Base-by-base conservation (phyloP, 805 yeast species). In the Yarrowia divulgata region DNA sequence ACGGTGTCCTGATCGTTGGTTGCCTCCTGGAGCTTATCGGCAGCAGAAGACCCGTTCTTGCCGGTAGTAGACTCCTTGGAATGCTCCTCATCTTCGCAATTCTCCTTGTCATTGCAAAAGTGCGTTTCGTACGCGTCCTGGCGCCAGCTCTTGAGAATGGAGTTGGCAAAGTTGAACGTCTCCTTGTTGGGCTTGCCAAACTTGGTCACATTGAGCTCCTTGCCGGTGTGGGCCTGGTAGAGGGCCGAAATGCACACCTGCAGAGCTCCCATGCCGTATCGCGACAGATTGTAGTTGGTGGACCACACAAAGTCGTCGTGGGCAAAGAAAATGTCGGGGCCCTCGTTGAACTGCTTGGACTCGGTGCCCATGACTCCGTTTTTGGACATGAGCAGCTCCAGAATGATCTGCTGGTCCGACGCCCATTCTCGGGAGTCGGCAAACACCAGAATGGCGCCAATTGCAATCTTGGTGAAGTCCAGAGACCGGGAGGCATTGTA, bases 241-340 rank as follows among this genome's bases (percentile, higher is more conserved):
- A 92, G 82, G 0, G 97, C 95, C 69, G 93, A 93, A 75, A 91
- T 87, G 23, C 96, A 89, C 48, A 90, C 93, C 78, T 91, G 97
- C 72, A 92, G 82, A 3, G 97, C 97, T 70, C 97, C 97, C 96
- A 92, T 93, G 71, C 97, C 97, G 76, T 92, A 91, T 77, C 97
- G 84, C 18, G 92, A 87, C 71, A 90, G 82, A 73, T 86, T 86
- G 77, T 90, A 91, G 79, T 91, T 90, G 3, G 97, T 90, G 13
- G 97, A 94, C 97, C 97, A 92, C 69, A 92, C 91, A 75, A 92
- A 90, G 79, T 92, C 97, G 23, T 94, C 90, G 78, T 92, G 97
- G 50, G 97, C 97, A 82, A 91, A 92, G 79, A 90, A 90, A 69
- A 91, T 85, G 60, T 87, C 87, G 42, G 97, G 95, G 46, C 93